Conservation (phyloP, 1,284 basidiomycete genomes). For the Inonotus obliquus region DNA sequence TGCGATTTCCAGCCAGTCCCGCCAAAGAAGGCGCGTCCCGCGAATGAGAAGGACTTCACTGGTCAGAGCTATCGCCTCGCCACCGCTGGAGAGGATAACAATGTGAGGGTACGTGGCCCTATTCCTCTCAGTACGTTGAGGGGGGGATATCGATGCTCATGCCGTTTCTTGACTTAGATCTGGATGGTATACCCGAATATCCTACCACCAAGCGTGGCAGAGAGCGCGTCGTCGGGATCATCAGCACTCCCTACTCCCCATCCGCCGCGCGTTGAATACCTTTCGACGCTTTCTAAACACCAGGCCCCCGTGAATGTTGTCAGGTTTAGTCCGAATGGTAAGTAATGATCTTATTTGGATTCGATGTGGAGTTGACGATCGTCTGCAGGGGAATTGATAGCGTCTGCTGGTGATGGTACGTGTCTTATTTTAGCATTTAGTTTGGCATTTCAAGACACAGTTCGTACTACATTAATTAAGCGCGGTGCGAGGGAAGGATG, state of each 20-base stretch:
- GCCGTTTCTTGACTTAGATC: conserved; percentile 45
- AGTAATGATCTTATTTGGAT: conserved; percentile 26
- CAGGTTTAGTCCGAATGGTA: conserved; percentile 91
- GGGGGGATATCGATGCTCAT: background rate
- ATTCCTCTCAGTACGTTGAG: background rate
- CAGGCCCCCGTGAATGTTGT: conserved; percentile 96
- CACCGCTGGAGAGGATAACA: conserved; percentile 95
- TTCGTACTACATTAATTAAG: background rate
- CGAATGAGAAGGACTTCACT: conserved; percentile 53
- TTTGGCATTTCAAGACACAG: background rate
- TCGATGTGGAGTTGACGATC: background rate
- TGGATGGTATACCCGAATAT: conserved; percentile 96
- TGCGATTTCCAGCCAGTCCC: conserved; percentile 86
- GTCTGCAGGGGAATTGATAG: conserved; percentile 73
- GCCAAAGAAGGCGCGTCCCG: conserved; percentile 72
- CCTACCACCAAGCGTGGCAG: conserved; percentile 59
- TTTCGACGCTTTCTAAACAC: conserved; percentile 90
- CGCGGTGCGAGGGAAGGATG: background rate
- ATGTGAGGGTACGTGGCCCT: conserved; percentile 74
- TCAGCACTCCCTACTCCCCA: conserved; percentile 44
- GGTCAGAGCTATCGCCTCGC: conserved; percentile 83
- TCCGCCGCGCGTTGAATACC: conserved; percentile 91
- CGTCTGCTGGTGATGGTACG: conserved; percentile 92
- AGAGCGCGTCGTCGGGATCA: conserved; percentile 37
- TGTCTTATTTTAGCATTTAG: conserved; percentile 16